phyloP scores from a whole-genome alignment of 176 grass and related monocot genomes.

The Aegilops tauschii region DNA sequence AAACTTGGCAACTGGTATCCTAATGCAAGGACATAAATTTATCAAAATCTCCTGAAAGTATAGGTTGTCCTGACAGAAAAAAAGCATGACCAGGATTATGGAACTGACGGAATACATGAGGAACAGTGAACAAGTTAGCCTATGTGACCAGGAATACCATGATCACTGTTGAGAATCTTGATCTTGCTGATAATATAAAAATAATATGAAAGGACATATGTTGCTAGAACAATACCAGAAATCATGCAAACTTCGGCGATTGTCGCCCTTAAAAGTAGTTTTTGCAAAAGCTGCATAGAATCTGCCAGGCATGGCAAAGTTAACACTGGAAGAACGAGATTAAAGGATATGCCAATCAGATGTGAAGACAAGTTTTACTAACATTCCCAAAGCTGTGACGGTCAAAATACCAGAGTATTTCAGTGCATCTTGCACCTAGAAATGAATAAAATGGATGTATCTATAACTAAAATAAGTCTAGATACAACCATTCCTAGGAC shows the following conservation, averaged over 20 bases:
- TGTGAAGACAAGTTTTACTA: conserved; percentile 46
- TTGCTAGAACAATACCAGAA: conserved; percentile 66
- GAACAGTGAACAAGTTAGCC: background rate
- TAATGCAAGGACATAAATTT: background rate
- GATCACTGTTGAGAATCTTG: conserved; percentile 1
- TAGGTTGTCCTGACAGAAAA: background rate
- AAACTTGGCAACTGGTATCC: background rate
- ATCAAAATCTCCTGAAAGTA: background rate
- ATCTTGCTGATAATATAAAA: background rate
- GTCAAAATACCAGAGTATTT: conserved; percentile 86
- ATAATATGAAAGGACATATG: background rate
- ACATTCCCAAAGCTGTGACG: conserved; percentile 97
- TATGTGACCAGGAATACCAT: conserved; percentile 5
- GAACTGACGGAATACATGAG: background rate
- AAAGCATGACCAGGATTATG: background rate
- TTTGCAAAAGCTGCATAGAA: conserved; percentile 95
- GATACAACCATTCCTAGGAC: too few relatives aligned
- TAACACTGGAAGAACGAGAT: conserved; percentile 7
- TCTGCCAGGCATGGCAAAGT: conserved; percentile 47
- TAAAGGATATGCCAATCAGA: conserved; percentile 18
- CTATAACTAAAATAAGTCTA: too few relatives aligned
- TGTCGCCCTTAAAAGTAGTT: conserved; percentile 93
- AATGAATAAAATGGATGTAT: background rate
- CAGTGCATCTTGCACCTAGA: conserved; percentile 76
- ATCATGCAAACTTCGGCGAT: conserved; percentile 83